Base-by-base conservation (phyloP, 768 basidiomycete genomes). In the Gyrodon lividus region DNA sequence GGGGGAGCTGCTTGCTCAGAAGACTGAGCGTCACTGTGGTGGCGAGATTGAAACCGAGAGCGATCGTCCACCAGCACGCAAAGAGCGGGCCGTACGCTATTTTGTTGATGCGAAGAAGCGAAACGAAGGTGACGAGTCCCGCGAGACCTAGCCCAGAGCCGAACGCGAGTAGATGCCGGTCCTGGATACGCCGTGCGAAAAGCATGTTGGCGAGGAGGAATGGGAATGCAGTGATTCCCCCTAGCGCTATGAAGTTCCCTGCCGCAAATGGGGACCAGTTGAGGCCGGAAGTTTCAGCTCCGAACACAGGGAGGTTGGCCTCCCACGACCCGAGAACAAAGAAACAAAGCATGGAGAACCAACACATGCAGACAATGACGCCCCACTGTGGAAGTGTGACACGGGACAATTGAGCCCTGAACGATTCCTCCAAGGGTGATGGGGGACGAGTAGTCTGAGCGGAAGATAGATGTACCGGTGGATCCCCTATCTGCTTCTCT, bases 31-130 rank as follows among this genome's bases (percentile, higher is more conserved):
- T 87, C 50, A 82, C 80, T 2, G 84, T 87, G 56, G 78, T 84
- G n/a, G 83, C 78, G 10, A 87, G 70, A 65, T 87, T 87, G 73
- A 87, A 88, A 1, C 87, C 86, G 5, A 87, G 73, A 22, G 87
- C 85, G 20, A 87, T 72, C 35, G 79, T 72, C 63, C 62, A 70
- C 70, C 72, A 77, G 51, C 67, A 70, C 6, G 64, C 61, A 52
- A 76, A 76, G 5, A 85, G 58, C 14, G 74, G 74, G 6, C 72
- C 77, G 52, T 80, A 83, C 22, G 66, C 72, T 17, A 82, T 65
- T 20, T 60, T 71, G 20, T 64, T 58, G 20, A 74, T 62, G 22
- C 58, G 52, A 8, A 84, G 67, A 28, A 85, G 69, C 12, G 65
- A 69, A 20, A 83, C 63, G 60, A 81, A 76, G 49, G 80, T 65